Base-by-base conservation (phyloP, 139 green algal genomes). In the Chlorella vulgaris region DNA sequence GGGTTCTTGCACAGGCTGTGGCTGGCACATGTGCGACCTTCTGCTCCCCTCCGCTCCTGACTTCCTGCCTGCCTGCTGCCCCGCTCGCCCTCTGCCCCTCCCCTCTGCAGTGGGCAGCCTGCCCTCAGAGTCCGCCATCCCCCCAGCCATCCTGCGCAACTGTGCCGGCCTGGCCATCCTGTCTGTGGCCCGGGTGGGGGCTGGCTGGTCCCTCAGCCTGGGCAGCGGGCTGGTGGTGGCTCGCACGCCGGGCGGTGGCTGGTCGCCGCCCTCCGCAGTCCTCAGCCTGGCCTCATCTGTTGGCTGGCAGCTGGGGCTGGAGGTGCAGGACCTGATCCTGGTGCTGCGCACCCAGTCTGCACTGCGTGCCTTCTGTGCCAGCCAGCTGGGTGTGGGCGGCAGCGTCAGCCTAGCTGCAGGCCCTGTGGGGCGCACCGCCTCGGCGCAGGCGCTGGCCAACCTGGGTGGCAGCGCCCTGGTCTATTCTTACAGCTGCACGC, bases 171-270 rank as follows among this genome's bases (percentile, higher is more conserved):
- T 95, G 55, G 90, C 89, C 50, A 86, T 86, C 26, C 69, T 88
- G 29, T 83, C 84, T 35, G 55, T 81, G 19, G 50, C 83, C 31
- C 53, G 88, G 35, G 80, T 91, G 38, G 90, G 88, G 10, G 85
- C 89, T 29, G 90, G 92, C 7, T 94, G 89, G 89, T 91, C 81
- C 22, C 38, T 76, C 6, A 86, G 83, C 1, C 69, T 90, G 40
- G 92, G 90, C 29, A 90, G 88, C 43, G 90, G 91, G n/a, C 76
- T 94, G 73, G 89, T 93, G 69, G 83, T 94, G 21, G 84, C 83
- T 0, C 81, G 89, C 18, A 73, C 83, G 5, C 36, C 38, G 5
- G 55, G 33, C 29, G 65, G 77, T 15, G 71, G 47, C 35, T 84
- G 80, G 80, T 61, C 42, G 6, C 33, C 80, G 29, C 80, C 80